phyloP scores from a whole-genome alignment of 2,329 filamentous ascomycete genomes.

The Alternaria conjuncta region DNA sequence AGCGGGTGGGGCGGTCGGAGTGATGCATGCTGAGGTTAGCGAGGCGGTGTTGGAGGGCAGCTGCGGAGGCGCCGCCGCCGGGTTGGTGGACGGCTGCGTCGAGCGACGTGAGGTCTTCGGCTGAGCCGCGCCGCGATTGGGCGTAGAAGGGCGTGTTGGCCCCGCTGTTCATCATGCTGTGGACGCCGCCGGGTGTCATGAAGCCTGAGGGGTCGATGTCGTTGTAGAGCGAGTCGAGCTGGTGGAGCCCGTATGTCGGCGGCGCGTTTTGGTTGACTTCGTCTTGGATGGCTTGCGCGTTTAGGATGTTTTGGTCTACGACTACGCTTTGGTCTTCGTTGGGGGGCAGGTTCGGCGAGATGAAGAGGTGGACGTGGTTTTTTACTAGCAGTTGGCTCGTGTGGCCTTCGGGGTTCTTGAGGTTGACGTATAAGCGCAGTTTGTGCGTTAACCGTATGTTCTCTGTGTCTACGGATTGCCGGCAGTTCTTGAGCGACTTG shows the following conservation, averaged over 20 bases:
- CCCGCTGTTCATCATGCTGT: conserved; percentile 62
- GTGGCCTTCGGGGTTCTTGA: conserved; percentile 95
- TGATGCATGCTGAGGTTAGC: conserved; percentile 55
- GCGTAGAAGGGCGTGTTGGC: conserved; percentile 80
- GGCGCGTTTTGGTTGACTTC: conserved; percentile 73
- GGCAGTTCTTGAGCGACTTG: conserved; percentile 78
- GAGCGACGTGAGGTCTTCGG: conserved; percentile 78
- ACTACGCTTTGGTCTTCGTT: conserved; percentile 82
- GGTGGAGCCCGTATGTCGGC: conserved; percentile 90
- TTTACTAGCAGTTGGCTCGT: conserved; percentile 92
- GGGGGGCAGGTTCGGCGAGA: conserved; percentile 89
- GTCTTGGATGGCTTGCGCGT: conserved; percentile 56
- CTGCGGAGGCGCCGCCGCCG: conserved; percentile 58
- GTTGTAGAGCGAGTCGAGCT: conserved; percentile 88
- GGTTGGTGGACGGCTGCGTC: conserved; percentile 41
- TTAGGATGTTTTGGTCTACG: conserved; percentile 49
- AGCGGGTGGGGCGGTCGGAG: conserved; percentile 42
- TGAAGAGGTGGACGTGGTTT: conserved; percentile 90
- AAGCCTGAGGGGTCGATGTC: conserved; percentile 83
- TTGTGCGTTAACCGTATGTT: conserved; percentile 94
- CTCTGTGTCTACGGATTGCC: conserved; percentile 87
- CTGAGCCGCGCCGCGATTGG: conserved; percentile 73
- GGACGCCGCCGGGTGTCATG: conserved; percentile 70
- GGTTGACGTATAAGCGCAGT: conserved; percentile 85
- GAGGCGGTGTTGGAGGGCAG: conserved; percentile 73